Evolutionary conservation across 257 asterid species (phyloP).

Genomic region (Solanum pinnatisectum): DNA sequence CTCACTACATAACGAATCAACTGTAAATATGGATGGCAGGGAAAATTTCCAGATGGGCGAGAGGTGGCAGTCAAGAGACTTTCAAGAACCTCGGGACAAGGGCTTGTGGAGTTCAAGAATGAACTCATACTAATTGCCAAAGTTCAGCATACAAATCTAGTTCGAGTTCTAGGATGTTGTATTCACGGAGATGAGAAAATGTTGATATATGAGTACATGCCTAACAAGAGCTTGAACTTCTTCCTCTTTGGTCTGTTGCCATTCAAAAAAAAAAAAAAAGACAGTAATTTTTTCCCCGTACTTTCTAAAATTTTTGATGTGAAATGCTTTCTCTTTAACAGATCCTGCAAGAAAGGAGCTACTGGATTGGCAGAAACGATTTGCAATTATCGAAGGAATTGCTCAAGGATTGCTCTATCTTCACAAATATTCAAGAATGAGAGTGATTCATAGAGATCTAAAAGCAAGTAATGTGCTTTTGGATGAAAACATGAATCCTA

Average conservation of each 20-base stretch:
- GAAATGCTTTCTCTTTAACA: background rate
- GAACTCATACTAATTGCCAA: conserved; percentile 52
- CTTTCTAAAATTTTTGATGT: too few relatives aligned
- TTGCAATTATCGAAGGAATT: conserved; percentile 8
- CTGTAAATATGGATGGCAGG: conserved; percentile 10
- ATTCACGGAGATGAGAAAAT: conserved; percentile 44
- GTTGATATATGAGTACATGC: conserved; percentile 49
- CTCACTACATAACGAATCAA: background rate
- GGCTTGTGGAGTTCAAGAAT: conserved; percentile 45
- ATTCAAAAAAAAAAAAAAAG: background rate
- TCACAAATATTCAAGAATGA: background rate
- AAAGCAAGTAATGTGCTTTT: background rate
- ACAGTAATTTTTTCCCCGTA: too few relatives aligned
- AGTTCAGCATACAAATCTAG: conserved; percentile 56
- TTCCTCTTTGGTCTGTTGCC: conserved; percentile 31
- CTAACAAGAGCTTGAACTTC: conserved; percentile 39
- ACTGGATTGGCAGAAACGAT: conserved; percentile 19
- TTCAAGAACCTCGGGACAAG: conserved; percentile 47
- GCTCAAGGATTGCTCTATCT: background rate
- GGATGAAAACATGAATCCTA: conserved; percentile 40
- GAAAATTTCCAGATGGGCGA: conserved; percentile 34
- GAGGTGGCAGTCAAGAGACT: conserved; percentile 55
- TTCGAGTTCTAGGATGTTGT: conserved; percentile 43
- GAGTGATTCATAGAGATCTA: background rate
- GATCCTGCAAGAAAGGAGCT: conserved; percentile 8